Evolutionary conservation across 129 eudicot species (phyloP).

Genomic region (Flaveria linearis): DNA sequence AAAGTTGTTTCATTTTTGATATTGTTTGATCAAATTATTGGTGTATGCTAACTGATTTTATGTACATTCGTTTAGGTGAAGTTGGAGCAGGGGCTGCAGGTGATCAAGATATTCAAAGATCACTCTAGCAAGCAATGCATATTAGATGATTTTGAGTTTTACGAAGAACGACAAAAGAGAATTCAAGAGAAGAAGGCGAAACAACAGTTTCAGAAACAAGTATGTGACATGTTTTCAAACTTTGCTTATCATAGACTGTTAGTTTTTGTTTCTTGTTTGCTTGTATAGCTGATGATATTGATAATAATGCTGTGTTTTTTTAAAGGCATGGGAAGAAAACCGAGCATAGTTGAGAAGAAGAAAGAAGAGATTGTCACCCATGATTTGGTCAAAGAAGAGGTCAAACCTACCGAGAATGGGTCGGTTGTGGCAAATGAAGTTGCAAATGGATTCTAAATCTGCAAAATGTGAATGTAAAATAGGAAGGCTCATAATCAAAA

Average conservation of each 20-base stretch:
- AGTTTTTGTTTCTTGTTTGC: neutral
- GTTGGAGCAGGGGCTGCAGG: slow-evolving; percentile 69
- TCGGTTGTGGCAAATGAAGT: slow-evolving; percentile 27
- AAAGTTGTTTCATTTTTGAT: neutral
- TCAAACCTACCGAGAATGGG: slow-evolving; percentile 32
- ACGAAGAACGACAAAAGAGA: slow-evolving; percentile 71
- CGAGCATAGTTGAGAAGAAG: slow-evolving; percentile 37
- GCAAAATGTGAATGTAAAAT: slow-evolving; percentile 31
- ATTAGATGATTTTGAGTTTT: slow-evolving; percentile 81
- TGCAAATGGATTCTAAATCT: slow-evolving; percentile 33
- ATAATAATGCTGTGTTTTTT: neutral
- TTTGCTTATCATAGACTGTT: neutral
- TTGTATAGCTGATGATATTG: neutral
- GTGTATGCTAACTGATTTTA: neutral
- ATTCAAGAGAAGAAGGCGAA: slow-evolving; percentile 81
- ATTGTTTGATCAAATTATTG: neutral
- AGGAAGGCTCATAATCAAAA: slow-evolving; percentile 23
- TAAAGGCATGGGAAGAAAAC: slow-evolving; percentile 29
- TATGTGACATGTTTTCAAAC: slow-evolving; percentile 30
- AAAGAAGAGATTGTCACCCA: slow-evolving; percentile 28
- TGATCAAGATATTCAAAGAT: slow-evolving; percentile 70
- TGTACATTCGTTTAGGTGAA: slow-evolving; percentile 49
- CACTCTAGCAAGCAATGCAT: slow-evolving; percentile 70
- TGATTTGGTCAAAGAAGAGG: slow-evolving; percentile 27
- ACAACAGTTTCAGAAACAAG: slow-evolving; percentile 67